phyloP scores from a whole-genome alignment of 1,139 yeast genomes.

The Saccharomyces hybrid region DNA sequence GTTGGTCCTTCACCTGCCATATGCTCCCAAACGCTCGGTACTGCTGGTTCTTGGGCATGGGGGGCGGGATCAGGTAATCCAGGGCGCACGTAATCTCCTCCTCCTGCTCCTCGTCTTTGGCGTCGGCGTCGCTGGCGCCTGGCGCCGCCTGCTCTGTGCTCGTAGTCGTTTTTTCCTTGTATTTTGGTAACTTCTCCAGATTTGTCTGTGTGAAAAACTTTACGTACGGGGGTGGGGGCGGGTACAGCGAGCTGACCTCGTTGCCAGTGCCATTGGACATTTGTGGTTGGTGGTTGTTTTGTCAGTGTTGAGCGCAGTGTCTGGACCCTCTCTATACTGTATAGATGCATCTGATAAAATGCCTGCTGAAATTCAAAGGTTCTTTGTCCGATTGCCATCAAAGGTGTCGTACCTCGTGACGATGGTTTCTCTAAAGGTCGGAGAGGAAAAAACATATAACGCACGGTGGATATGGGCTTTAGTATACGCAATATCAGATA shows the following conservation, averaged over 20 bases:
- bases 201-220: conserved; percentile 63
- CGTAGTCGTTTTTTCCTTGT: conserved; percentile 13
- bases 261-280: conserved; percentile 20
- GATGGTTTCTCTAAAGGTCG: not conserved
- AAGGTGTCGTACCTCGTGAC: not conserved
- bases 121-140: conserved; percentile 5
- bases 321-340: not conserved
- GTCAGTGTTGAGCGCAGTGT: no score
- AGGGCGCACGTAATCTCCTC: conserved; percentile 31
- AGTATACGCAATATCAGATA: not conserved
- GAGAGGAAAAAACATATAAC: not conserved
- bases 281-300: not conserved
- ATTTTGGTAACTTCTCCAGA: conserved; percentile 35
- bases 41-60: conserved; percentile 49
- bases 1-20: conserved; percentile 65
- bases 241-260: conserved; percentile 56
- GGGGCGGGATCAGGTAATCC: conserved; percentile 57
- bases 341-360: not conserved
- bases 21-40: conserved; percentile 76
- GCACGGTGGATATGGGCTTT: not conserved
- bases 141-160: not conserved
- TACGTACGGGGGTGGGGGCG: conserved; percentile 79
- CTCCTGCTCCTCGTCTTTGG: not conserved
- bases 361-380: not conserved
- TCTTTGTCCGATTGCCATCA: not conserved